These are phyloP conservation scores for Chlorella sp. DNA, from an alignment of 139 green algal species.

Conservation along the genomic window DNA sequence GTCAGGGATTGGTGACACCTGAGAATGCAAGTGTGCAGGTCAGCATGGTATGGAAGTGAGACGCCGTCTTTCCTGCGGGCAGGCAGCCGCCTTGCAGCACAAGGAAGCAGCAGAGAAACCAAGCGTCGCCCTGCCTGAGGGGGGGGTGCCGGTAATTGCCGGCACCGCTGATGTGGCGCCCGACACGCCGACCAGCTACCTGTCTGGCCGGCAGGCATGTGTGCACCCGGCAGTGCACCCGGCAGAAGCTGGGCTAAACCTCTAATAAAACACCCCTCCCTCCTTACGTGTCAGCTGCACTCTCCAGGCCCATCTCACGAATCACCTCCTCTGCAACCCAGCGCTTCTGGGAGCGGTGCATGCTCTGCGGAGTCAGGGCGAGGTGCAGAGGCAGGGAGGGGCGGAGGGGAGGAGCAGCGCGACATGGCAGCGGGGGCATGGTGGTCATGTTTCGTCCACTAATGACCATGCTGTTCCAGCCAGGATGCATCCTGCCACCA, in stretches of 20 bases:
- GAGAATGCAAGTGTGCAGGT: too few relatives aligned
- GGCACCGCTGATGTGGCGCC: too few relatives aligned
- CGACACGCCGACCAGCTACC: too few relatives aligned
- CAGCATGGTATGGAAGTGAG: not conserved
- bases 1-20: not conserved
- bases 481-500: not conserved
- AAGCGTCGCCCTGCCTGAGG: too few relatives aligned
- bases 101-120: too few relatives aligned
- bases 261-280: not conserved
- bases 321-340: conserved; percentile 44
- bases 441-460: too few relatives aligned
- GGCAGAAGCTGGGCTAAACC: too few relatives aligned
- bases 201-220: too few relatives aligned
- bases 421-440: not conserved
- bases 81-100: too few relatives aligned
- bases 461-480: not conserved
- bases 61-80: too few relatives aligned
- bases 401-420: not conserved
- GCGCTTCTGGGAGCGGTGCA: conserved; percentile 34
- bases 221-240: too few relatives aligned
- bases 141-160: too few relatives aligned
- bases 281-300: conserved; percentile 50
- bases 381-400: not conserved
- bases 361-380: not conserved
- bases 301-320: conserved; percentile 55